Base-by-base conservation (phyloP, 2,329 filamentous ascomycete species). In the Aureobasidium sp. region DNA sequence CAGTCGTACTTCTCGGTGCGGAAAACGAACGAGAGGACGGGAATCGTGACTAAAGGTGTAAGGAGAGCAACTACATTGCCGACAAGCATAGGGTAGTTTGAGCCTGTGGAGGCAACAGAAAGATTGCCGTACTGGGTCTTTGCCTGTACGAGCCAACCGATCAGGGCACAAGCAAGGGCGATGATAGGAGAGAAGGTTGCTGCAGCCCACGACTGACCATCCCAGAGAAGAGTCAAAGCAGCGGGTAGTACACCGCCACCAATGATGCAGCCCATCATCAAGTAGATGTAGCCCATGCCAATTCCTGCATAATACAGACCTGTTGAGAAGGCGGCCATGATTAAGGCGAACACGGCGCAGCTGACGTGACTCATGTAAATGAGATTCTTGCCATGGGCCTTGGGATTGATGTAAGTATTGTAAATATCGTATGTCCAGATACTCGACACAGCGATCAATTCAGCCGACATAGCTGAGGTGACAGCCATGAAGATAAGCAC, bases 181-280 rank as follows among this genome's bases (percentile, higher is more conserved):
- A 92, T 77, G 0, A 87, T 81, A 0, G 89, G 89, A 0, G 86
- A 85, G 20, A 87, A 78, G 0, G 85, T 84, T 0, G 89, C 89
- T 1, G 89, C 88, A 72, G 84, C 84, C 78, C 84, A 86, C 70
- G 90, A 91, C 73, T 95, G 91, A 1, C 87, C 84, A 55, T 83
- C 84, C 90, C 91, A 96, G 63, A 92, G 80, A 0, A 96, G 81
- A 0, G 90, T 89, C 65, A 96, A 77, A 0, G 90, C 87, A 0
- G 90, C 89, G 0, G 92, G 92, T 13, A 96, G 81, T 3, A 96
- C 91, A 10, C 57, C 63, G 0, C 89, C 85, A 0, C 87, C 91
- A 71, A 96, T 94, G 69, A 96, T 90, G 56, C 92, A 89, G 8
- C 92, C 92, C 92, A 96, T 96, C 71, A 96, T 84, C 1, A 96